Percentiles rank a stretch among this genome's conserved stretches.
phyloP scores from a whole-genome alignment of 208 protist species.

The Leishmania lainsoni region DNA sequence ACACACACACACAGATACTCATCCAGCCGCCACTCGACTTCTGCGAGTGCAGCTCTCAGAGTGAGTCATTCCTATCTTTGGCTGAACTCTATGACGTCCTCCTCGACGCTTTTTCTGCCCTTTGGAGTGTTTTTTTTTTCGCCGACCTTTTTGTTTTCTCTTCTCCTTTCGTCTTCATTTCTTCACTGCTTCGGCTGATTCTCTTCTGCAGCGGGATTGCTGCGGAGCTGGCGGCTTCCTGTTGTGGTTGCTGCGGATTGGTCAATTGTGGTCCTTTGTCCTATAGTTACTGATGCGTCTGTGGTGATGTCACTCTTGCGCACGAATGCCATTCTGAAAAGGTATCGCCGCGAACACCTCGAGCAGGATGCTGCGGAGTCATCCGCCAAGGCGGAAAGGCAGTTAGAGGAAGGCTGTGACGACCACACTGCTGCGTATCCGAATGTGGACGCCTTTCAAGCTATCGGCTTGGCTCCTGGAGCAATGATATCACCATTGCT shows the following conservation, averaged over 20 bases:
- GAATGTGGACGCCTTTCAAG: neutral
- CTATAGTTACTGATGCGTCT: neutral
- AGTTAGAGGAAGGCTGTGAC: neutral
- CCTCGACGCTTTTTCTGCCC: neutral
- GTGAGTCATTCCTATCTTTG: neutral
- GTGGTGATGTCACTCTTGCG: conserved; percentile 38
- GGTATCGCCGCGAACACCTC: conserved; percentile 39
- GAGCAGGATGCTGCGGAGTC: conserved; percentile 5
- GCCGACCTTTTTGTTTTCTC: neutral
- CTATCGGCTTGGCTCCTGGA: neutral
- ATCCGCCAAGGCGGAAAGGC: neutral
- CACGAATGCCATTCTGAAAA: conserved; percentile 49
- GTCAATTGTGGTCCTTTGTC: neutral
- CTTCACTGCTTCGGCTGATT: neutral
- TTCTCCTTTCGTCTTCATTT: neutral
- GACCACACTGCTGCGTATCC: neutral
- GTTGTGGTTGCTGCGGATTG: neutral
- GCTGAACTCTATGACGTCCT: neutral
- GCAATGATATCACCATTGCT: neutral
- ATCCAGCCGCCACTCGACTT: neutral
- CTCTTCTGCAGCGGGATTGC: neutral
- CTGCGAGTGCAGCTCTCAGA: neutral
- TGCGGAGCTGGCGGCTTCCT: neutral
- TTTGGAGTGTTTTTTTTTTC: neutral
- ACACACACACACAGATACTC: neutral